Percentiles rank a stretch among this genome's conserved stretches.
These are phyloP conservation scores for Syzygium grande DNA, from an alignment of 345 rosid genomes.

Conservation along the genomic window DNA sequence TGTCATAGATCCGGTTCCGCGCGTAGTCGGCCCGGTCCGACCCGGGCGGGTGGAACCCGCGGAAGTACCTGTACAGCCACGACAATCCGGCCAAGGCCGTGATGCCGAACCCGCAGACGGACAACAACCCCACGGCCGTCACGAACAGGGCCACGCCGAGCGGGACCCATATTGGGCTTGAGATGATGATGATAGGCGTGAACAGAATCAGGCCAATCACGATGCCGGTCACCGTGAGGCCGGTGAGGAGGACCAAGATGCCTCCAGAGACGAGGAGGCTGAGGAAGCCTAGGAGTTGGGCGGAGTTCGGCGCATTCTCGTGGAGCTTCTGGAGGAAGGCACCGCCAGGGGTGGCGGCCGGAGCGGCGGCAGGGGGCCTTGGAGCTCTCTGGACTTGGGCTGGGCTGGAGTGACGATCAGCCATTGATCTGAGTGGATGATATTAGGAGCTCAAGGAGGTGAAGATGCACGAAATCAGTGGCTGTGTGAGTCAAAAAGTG, in stretches of 20 bases:
- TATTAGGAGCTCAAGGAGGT: neutral
- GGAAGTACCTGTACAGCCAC: constrained; percentile 62
- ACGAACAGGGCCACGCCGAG: constrained; percentile 25
- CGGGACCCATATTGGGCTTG: constrained; percentile 88
- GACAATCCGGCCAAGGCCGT: constrained; percentile 28
- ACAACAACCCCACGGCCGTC: constrained; percentile 30
- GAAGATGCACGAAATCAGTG: neutral
- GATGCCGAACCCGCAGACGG: constrained; percentile 39
- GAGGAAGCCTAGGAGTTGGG: constrained; percentile 48
- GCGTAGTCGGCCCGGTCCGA: constrained; percentile 76
- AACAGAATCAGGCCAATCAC: constrained; percentile 45
- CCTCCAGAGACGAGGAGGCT: constrained; percentile 51
- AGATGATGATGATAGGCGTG: constrained; percentile 54
- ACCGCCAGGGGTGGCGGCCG: constrained; percentile 10
- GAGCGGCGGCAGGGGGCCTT: neutral
- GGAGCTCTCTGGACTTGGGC: neutral
- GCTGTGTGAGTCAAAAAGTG: neutral
- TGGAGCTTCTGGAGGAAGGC: constrained; percentile 43
- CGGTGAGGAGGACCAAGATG: constrained; percentile 61
- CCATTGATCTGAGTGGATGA: neutral
- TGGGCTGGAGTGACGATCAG: neutral
- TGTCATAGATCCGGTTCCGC: constrained; percentile 65
- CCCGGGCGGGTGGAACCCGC: constrained; percentile 74
- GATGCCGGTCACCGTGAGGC: constrained; percentile 41
- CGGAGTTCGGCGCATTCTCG: constrained; percentile 40